Conservation (phyloP, 495 filamentous ascomycete genomes). For the Penicillium goetzii region DNA sequence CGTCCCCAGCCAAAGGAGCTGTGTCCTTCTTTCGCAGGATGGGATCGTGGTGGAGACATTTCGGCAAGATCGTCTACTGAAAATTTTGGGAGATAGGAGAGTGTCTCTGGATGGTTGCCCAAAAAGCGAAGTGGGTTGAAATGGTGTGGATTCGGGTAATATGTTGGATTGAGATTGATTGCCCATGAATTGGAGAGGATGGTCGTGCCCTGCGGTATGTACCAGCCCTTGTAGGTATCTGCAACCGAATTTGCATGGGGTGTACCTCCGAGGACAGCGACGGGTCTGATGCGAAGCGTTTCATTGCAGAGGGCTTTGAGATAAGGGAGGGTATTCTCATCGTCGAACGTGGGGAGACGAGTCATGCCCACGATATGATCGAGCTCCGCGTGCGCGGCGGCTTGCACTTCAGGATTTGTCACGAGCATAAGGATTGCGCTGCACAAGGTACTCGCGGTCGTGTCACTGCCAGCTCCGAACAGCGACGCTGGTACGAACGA, state of each 20-base stretch:
- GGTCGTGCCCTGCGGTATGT: conserved; percentile 49
- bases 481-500: conserved; percentile 50
- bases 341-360: conserved; percentile 24
- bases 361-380: conserved; percentile 24
- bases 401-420: conserved; percentile 45
- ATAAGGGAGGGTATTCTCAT: conserved; percentile 35
- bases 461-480: conserved; percentile 67
- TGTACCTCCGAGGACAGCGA: conserved; percentile 47
- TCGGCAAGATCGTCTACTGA: conserved; percentile 14
- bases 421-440: conserved; percentile 63
- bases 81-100: conserved; percentile 16
- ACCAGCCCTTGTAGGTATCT: conserved; percentile 54
- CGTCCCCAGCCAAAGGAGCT: conserved; percentile 31
- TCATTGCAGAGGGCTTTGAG: conserved; percentile 41
- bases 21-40: conserved; percentile 26
- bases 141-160: conserved; percentile 43
- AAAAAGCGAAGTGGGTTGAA: conserved; percentile 52
- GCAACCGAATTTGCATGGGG: conserved; percentile 57
- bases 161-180: conserved; percentile 46
- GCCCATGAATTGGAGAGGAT: conserved; percentile 50
- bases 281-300: conserved; percentile 40
- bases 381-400: conserved; percentile 54
- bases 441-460: conserved; percentile 62
- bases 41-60: conserved; percentile 9
- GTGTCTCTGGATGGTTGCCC: conserved; percentile 14